A percentile compares a stretch with the other conserved stretches of the same genome.
These are phyloP conservation scores for Coemansia sp. DNA, from an alignment of 192 early-diverging fungal genomes.

Conservation along the genomic window DNA sequence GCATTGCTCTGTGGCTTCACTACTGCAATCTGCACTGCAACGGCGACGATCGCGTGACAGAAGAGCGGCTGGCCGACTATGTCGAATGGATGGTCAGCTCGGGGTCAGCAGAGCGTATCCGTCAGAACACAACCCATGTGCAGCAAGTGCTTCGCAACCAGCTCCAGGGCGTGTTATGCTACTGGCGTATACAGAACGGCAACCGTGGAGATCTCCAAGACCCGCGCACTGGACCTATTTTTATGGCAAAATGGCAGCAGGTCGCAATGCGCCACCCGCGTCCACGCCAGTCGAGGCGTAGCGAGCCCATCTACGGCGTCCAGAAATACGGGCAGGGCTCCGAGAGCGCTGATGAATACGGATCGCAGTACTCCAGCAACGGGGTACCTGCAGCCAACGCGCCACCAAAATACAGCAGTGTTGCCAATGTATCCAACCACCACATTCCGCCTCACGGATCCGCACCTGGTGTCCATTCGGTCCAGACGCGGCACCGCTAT, in stretches of 20 bases:
- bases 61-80: slow-evolving; percentile 35
- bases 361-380: background rate
- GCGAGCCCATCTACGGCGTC: slow-evolving; percentile 44
- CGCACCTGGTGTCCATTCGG: background rate
- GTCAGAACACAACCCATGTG: slow-evolving; percentile 40
- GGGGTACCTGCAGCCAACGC: background rate
- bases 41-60: slow-evolving; percentile 33
- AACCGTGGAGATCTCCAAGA: slow-evolving; percentile 19
- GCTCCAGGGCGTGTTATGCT: slow-evolving; percentile 51
- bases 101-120: slow-evolving; percentile 48
- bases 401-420: background rate
- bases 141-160: slow-evolving; percentile 53
- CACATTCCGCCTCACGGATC: background rate
- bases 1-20: slow-evolving; percentile 51
- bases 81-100: slow-evolving; percentile 52
- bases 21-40: slow-evolving; percentile 30
- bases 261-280: slow-evolving; percentile 39
- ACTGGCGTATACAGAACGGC: slow-evolving; percentile 46
- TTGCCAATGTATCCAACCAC: background rate
- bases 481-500: slow-evolving; percentile 5
- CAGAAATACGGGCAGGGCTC: background rate
- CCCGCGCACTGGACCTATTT: slow-evolving; percentile 28
- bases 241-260: slow-evolving; percentile 39
- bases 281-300: slow-evolving; percentile 33
- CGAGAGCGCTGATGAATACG: slow-evolving; percentile 4